Conservation (phyloP, 345 rosid species). For the Brassica incana region DNA sequence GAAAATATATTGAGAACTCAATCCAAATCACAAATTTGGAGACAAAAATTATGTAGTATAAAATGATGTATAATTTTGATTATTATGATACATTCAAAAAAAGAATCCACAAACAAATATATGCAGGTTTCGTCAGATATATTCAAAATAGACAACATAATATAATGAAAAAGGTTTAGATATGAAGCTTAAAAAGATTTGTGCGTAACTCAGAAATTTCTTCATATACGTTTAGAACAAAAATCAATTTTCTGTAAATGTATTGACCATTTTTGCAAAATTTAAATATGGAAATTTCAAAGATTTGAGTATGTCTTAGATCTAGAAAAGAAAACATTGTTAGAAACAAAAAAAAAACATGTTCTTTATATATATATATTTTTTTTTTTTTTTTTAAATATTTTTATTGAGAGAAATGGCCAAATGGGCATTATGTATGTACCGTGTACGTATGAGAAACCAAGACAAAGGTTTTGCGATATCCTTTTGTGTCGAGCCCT, state of each 20-base stretch:
- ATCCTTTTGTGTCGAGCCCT: conserved; percentile 25
- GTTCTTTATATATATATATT: background rate
- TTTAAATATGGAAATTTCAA: background rate
- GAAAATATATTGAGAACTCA: background rate
- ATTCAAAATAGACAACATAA: background rate
- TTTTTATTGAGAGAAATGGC: background rate
- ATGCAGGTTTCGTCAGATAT: background rate
- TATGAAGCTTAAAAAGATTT: background rate
- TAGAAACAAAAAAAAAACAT: no score
- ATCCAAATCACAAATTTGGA: background rate
- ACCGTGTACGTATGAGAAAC: conserved; percentile 16
- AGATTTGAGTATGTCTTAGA: background rate
- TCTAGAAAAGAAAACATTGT: background rate
- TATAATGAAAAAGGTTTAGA: background rate
- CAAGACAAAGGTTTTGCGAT: background rate
- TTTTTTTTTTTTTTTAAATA: no score
- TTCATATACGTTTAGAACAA: background rate
- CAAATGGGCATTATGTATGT: background rate
- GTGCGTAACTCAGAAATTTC: background rate
- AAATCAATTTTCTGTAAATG: background rate
- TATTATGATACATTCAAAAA: background rate
- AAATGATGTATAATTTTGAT: background rate
- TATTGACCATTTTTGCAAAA: background rate
- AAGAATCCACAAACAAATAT: background rate
- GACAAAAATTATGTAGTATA: background rate